Percentiles rank a stretch among this genome's conserved stretches.
Evolutionary conservation across 768 basidiomycete species (phyloP).

Genomic region (Phaffia australis): DNA sequence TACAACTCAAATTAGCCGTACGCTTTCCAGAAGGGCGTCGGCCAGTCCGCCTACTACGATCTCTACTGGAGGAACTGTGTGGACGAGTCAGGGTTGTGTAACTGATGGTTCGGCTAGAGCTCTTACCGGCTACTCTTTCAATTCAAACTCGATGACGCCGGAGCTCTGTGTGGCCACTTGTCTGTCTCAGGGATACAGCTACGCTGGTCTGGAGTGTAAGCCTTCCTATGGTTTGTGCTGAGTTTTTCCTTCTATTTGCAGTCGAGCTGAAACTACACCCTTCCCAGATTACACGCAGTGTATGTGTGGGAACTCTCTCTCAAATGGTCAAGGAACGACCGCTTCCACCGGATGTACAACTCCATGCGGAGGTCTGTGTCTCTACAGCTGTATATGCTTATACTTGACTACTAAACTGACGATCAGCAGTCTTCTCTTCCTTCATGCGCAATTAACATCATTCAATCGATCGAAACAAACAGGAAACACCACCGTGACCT

Average conservation of each 20-base stretch:
- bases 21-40: too few species aligned
- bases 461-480: too few species aligned
- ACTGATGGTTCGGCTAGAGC: constrained; percentile 2
- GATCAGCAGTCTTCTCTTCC: too few species aligned
- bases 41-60: not conserved
- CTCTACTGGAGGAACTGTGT: not conserved
- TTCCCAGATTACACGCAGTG: constrained; percentile 1
- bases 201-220: constrained; percentile 21
- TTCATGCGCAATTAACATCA: too few species aligned
- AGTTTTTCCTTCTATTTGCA: too few species aligned
- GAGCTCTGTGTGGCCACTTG: constrained; percentile 17
- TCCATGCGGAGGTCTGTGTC: too few species aligned
- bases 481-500: too few species aligned
- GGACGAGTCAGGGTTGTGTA: constrained; percentile 13
- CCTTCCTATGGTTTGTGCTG: not conserved
- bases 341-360: not conserved
- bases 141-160: constrained; percentile 9
- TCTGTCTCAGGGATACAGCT: constrained; percentile 10
- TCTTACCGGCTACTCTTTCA: constrained; percentile 10
- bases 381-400: too few species aligned
- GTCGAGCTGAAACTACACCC: too few species aligned
- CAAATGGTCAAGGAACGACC: constrained; percentile 7
- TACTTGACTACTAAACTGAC: too few species aligned
- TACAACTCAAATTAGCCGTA: too few species aligned
- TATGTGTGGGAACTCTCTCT: constrained; percentile 11